These are phyloP conservation scores for Neopestalotiopsis sp. DNA, from an alignment of 2,329 filamentous ascomycete species.

Conservation along the genomic window DNA sequence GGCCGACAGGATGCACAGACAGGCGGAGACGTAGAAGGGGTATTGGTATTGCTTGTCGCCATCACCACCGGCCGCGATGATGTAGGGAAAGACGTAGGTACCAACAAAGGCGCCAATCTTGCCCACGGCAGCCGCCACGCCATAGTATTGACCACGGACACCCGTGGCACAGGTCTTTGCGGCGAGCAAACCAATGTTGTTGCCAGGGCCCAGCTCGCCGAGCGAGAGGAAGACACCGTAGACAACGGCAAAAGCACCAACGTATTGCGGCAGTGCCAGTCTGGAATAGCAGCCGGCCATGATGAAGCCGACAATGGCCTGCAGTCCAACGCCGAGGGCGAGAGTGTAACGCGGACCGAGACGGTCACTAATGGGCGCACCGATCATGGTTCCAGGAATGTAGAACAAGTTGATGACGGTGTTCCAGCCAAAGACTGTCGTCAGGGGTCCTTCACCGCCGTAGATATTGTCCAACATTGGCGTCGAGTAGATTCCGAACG, in stretches of 20 bases:
- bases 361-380: constrained; percentile 78
- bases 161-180: constrained; percentile 89
- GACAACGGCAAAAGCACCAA: constrained; percentile 79
- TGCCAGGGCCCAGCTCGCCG: constrained; percentile 83
- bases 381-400: constrained; percentile 79
- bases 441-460: constrained; percentile 65
- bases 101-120: constrained; percentile 87
- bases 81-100: constrained; percentile 80
- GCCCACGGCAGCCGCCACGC: constrained; percentile 73
- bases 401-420: constrained; percentile 90
- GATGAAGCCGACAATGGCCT: constrained; percentile 83
- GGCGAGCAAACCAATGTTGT: constrained; percentile 88
- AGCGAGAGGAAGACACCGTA: constrained; percentile 81
- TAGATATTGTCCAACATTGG: constrained; percentile 74
- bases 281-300: constrained; percentile 81
- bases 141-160: constrained; percentile 78
- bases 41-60: constrained; percentile 73
- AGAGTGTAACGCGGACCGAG: constrained; percentile 80
- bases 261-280: constrained; percentile 69
- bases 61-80: constrained; percentile 65
- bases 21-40: constrained; percentile 85
- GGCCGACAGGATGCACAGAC: constrained; percentile 78
- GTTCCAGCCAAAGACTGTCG: constrained; percentile 86
- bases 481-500: constrained; percentile 84
- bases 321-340: constrained; percentile 70